Conservation (phyloP, 139 green algal genomes). For the Tetradesmus obliquus region DNA sequence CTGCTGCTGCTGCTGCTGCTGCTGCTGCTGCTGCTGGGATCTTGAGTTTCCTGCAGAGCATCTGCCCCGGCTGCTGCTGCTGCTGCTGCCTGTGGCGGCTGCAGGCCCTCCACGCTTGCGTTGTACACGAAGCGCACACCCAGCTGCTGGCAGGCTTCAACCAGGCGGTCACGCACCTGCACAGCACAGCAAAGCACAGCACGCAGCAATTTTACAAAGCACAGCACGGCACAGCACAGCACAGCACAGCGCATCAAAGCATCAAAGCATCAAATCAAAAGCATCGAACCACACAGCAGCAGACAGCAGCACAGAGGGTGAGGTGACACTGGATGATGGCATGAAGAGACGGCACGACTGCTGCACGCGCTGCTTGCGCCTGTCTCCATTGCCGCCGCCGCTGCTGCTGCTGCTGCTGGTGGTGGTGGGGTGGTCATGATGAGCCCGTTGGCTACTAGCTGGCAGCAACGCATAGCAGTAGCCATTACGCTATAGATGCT, state of each 20-base stretch:
- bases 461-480: too few relatives aligned
- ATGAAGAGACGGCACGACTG: background rate
- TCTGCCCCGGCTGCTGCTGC: background rate
- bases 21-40: background rate
- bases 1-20: conserved; percentile 3
- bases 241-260: too few relatives aligned
- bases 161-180: conserved; percentile 79
- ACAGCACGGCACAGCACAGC: too few relatives aligned
- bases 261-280: too few relatives aligned
- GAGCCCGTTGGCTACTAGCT: too few relatives aligned
- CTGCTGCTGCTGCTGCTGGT: too few relatives aligned
- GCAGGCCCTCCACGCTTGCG: conserved; percentile 60
- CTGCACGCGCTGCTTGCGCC: background rate
- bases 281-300: too few relatives aligned
- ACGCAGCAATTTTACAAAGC: too few relatives aligned
- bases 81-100: background rate
- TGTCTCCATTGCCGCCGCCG: too few relatives aligned
- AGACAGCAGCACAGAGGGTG: too few relatives aligned
- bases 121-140: conserved; percentile 56
- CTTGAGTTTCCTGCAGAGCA: conserved; percentile 33
- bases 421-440: too few relatives aligned
- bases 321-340: too few relatives aligned
- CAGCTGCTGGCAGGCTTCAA: conserved; percentile 66
- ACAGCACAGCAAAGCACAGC: conserved; percentile 1
- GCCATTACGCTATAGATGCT: background rate